Base-by-base conservation (phyloP, 2,329 filamentous ascomycete species). In the Ceratocystis ficicola region DNA sequence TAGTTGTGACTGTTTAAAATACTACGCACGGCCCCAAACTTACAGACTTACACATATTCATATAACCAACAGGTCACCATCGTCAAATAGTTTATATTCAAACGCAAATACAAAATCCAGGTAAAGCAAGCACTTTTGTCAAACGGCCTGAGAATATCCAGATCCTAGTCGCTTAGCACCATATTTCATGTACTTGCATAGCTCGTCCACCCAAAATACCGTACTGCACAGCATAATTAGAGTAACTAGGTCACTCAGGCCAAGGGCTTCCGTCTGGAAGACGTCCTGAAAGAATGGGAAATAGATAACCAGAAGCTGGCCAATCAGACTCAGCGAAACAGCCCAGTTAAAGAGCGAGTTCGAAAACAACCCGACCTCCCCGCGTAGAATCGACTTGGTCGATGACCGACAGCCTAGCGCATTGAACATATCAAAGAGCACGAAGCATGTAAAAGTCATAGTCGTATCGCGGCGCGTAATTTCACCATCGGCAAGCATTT, bases 351-450 rank as follows among this genome's bases (percentile, higher is more conserved):
- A 99, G 76, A 99, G 88, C 68, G 86, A 87, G 74, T 99, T 99
- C 7, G 86, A 85, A 66, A 94, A 88, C 12, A 95, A 75, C 7
- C 88, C 85, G 63, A 95, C 81, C 73, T 99, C 92, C 50, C 94
- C 93, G 30, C 87, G 82, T 2, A 99, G 82, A 4, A 99, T 81
- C 10, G 89, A 95, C 75, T 97, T 97, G 69, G 83, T 86, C 73
- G 96, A 92, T 6, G 89, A 95, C 61, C 94, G 89, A 76, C 94
- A 99, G 17, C 90, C 87, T 25, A 99, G 80, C 1, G 94, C 94
- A 75, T 99, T 97, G 80, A 97, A 96, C 94, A 99, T 99, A 79
- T 99, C 94, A 76, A 97, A 99, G 65, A 99, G 83, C 59, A 99
- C 94, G 73, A 99, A 99, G 76, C 92, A 96, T 5, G 94, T 99